Base-by-base conservation (phyloP, 2,329 filamentous ascomycete genomes). In the Delphinella strobiligena region DNA sequence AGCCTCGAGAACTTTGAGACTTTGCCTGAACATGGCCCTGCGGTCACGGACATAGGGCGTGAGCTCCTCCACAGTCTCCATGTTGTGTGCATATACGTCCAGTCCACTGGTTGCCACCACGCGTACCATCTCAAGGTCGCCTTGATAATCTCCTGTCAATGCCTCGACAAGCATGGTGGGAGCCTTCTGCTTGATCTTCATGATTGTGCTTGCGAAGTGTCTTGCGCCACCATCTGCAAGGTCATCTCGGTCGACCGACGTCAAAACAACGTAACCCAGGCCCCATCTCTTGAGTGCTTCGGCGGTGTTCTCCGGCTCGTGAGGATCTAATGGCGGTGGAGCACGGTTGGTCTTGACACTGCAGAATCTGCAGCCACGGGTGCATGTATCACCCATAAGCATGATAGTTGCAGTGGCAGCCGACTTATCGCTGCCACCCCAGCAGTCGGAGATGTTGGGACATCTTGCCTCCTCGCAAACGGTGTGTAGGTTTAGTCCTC, bases 301-400 rank as follows among this genome's bases (percentile, higher is more conserved):
- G 9, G 91, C 88, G 2, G 87, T 94, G 62, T 98, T 80, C 69
- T 98, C 91, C 1, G 91, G 91, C 64, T 98, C 91, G 61, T 96
- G 89, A 2, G 85, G 83, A 59, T 98, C 91, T 36, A 98, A 72
- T 9, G 91, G 84, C 10, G 86, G 79, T 0, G 78, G 78, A 1
- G 69, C 65, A 32, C 82, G 78, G 43, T 68, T 80, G 3, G 91
- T 98, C 72, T 96, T 96, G 38, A 98, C 91, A 49, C 81, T 86
- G 72, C 91, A 98, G 69, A 98, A 98, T 38, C 91, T 78, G 63
- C 91, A 98, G 14, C 89, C 91, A 44, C 91, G 75, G 14, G 91
- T 98, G 63, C 91, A 98, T 7, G 89, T 96, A 61, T 98, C 91
- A 48, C 91, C 91, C 88, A 96, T 96, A 35, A 98, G 68, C 91